A percentile compares a stretch with the other conserved stretches of the same genome.
Evolutionary conservation across 2,329 filamentous ascomycete species (phyloP).

Genomic region (Phaeosphaeriaceae sp.): DNA sequence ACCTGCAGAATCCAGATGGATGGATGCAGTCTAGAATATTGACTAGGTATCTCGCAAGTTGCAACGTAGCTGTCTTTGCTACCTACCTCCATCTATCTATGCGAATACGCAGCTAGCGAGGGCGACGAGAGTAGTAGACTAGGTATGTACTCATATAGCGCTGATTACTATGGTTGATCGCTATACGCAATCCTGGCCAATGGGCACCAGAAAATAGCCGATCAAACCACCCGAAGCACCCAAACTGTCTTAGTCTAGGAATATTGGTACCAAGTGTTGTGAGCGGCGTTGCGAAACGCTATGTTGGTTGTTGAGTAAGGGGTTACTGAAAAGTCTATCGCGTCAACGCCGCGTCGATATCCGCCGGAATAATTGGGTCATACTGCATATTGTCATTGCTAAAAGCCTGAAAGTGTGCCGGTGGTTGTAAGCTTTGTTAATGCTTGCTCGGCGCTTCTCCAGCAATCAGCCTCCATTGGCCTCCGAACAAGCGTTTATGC

Average conservation of each 20-base stretch:
- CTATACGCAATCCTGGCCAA: background rate
- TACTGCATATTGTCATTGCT: background rate
- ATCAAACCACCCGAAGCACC: background rate
- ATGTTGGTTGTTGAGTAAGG: conserved; percentile 2
- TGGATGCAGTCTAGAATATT: conserved; percentile 5
- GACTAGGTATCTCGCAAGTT: too few relatives aligned
- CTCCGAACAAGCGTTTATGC: conserved; percentile 12
- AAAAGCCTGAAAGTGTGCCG: conserved; percentile 2
- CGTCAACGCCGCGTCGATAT: background rate
- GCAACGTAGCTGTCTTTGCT: too few relatives aligned
- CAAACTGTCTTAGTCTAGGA: too few relatives aligned
- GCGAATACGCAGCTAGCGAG: too few relatives aligned
- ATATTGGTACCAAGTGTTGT: conserved; percentile 11
- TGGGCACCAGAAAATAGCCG: background rate
- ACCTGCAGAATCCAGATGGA: too few relatives aligned
- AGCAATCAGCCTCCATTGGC: conserved; percentile 4
- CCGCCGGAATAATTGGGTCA: background rate
- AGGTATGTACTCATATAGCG: background rate
- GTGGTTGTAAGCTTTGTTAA: too few relatives aligned
- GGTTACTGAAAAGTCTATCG: background rate
- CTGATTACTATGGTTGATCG: background rate
- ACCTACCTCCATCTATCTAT: too few relatives aligned
- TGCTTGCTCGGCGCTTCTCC: background rate
- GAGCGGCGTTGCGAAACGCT: conserved; percentile 12
- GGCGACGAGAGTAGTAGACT: too few relatives aligned